Base-by-base conservation (phyloP, 1,284 basidiomycete species). In the Apiotrichum siamense region DNA sequence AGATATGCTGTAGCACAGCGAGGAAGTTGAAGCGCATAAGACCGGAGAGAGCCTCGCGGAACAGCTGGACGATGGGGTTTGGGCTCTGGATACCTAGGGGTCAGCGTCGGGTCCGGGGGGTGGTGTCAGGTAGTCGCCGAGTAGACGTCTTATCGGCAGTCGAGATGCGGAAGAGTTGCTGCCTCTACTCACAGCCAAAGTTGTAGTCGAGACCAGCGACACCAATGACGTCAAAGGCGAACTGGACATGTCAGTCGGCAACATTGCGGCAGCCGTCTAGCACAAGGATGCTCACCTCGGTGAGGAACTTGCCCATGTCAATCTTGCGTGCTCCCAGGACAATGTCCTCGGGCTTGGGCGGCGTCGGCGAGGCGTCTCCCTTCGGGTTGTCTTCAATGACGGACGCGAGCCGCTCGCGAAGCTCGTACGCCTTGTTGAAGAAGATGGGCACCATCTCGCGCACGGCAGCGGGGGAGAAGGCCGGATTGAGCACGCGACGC, bases 181-280 rank as follows among this genome's bases (percentile, higher is more conserved):
- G 21, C 1, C 20, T 29, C 7, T 25, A 29, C 43, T 24, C 12
- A 32, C 43, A 18, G 27, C 69, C 13, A 58, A 84, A 83, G 10
- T 71, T 55, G 68, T 83, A 83, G 25, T 78, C 81, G 57, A 84
- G 84, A 11, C 82, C 82, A 26, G 84, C 81, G 37, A 82, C 74
- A 7, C 83, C 83, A 46, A 87, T 84, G 42, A 83, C 77, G 59
- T 86, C 84, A 17, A 85, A 75, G 2, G 82, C 82, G n/a, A n/a
- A n/a, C n/a, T n/a, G n/a, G n/a, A n/a, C n/a, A n/a, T n/a, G n/a
- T n/a, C n/a, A n/a, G n/a, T n/a, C n/a, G n/a, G n/a, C n/a, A n/a
- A n/a, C n/a, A n/a, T n/a, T n/a, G n/a, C n/a, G n/a, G n/a, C n/a
- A n/a, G n/a, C n/a, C n/a, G n/a, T n/a, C n/a, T n/a, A n/a, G n/a